Evolutionary conservation across 495 filamentous ascomycete genomes (phyloP), one percentile per base, ranked within the genome.

Genomic region (Aspergillus egyptiacus): DNA sequence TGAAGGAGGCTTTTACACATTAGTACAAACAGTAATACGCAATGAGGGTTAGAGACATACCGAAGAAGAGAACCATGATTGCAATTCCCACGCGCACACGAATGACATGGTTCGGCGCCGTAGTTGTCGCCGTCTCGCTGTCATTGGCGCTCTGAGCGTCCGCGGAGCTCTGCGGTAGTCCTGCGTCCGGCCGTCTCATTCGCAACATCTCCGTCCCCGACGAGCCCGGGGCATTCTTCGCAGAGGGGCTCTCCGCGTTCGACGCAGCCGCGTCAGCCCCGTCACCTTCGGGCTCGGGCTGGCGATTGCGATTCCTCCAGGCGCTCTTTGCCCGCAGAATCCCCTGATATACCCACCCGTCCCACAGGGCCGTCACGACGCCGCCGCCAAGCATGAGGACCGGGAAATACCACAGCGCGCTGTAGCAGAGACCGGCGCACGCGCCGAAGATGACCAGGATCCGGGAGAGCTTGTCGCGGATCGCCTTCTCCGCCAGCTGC

Each of bases 371-470:
- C 0, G 83, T 81, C 0, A 68, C 64, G 11, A 75, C 3, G 24
- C 82, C 67, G 0, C 81, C 86, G 11, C 68, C 67, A 9, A 81
- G 46, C 75, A 91, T 84, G 7, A 94, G 56, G 1, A 86, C 60
- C 0, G 88, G 88, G 53, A 90, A 91, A 57, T 89, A 94, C 88
- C 86, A 94, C 0, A 91, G 66, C 0, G 86, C 80, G 46, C 79
- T 89, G 53, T 91, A 90, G 33, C 84, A 74, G 62, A 91, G 65
- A 5, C 86, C 88, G 0, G 83, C 84, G 2, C 75, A 69, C 17
- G 70, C 88, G 13, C 78, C 78, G n/a, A 87, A 57, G 46, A 88
- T 80, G 1, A 94, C 80, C 1, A 91, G 54, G 10, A 86, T 70
- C 1, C 87, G 67, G 0, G 86, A 83, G 23, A 90, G 30, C 39